phyloP scores from a whole-genome alignment of 2,329 filamentous ascomycete genomes.

The Coniochaeta sp. region DNA sequence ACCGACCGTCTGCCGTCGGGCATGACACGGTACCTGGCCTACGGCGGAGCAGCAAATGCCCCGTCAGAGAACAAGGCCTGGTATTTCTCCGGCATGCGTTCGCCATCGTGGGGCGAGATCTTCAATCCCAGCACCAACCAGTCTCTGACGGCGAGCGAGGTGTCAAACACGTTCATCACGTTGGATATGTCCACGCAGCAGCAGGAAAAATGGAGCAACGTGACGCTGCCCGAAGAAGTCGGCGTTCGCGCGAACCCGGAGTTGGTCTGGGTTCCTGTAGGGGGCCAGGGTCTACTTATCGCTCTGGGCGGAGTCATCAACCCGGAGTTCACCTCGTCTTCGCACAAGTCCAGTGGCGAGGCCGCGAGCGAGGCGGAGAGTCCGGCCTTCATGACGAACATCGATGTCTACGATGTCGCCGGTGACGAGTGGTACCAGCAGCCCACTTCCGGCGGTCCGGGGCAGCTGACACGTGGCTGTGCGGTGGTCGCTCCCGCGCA shows the following conservation, averaged over 20 bases:
- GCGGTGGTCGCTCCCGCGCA: constrained; percentile 65
- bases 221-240: constrained; percentile 40
- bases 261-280: constrained; percentile 71
- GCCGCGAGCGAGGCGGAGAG: constrained; percentile 49
- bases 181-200: constrained; percentile 50
- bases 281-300: constrained; percentile 66
- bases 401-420: constrained; percentile 73
- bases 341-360: constrained; percentile 20
- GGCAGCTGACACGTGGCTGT: constrained; percentile 58
- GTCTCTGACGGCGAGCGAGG: constrained; percentile 29
- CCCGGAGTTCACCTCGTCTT: constrained; percentile 37
- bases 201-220: constrained; percentile 48
- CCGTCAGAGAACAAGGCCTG: constrained; percentile 66
- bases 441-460: constrained; percentile 50
- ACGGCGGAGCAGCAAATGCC: constrained; percentile 55
- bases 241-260: constrained; percentile 55
- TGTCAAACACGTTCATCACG: constrained; percentile 51
- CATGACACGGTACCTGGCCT: constrained; percentile 56
- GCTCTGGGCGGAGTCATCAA: constrained; percentile 67
- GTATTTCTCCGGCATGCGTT: constrained; percentile 60
- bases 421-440: constrained; percentile 62
- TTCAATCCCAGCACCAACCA: constrained; percentile 24
- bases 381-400: constrained; percentile 61
- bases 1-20: constrained; percentile 29
- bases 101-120: constrained; percentile 42